Evolutionary conservation across 495 filamentous ascomycete species (phyloP).

Genomic region (Aspergillus sclerotiicarbonarius): DNA sequence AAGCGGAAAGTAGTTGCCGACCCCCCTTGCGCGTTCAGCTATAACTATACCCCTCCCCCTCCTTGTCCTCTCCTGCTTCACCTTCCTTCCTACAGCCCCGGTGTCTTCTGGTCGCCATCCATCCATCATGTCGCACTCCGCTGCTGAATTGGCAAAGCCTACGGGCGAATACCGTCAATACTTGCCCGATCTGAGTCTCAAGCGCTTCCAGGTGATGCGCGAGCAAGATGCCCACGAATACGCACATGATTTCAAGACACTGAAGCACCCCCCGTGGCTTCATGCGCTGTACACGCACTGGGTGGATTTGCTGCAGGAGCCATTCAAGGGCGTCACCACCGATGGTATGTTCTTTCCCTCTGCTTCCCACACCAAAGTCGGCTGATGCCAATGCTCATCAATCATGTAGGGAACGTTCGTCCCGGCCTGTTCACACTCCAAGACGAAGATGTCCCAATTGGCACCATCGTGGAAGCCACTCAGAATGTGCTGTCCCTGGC

Average conservation of each 20-base stretch:
- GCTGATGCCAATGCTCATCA: slow-evolving; percentile 5
- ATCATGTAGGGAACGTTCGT: slow-evolving; percentile 47
- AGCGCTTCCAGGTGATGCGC: slow-evolving; percentile 62
- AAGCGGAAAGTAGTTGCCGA: not conserved
- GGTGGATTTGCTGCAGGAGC: slow-evolving; percentile 62
- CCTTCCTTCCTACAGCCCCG: not conserved
- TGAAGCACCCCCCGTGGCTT: slow-evolving; percentile 63
- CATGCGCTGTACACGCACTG: slow-evolving; percentile 66
- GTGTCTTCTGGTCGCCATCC: not conserved
- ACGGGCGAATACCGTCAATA: slow-evolving; percentile 54
- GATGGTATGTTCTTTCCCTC: slow-evolving; percentile 51
- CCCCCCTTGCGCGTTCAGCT: not conserved
- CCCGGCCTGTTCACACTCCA: slow-evolving; percentile 56
- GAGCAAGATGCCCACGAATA: slow-evolving; percentile 64
- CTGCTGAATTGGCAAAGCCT: slow-evolving; percentile 20
- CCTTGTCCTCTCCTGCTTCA: not conserved
- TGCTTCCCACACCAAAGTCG: not conserved
- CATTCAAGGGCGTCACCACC: slow-evolving; percentile 67
- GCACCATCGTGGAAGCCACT: slow-evolving; percentile 50
- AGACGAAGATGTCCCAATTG: slow-evolving; percentile 61
- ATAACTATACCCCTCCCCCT: slow-evolving; percentile 2
- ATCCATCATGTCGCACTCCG: slow-evolving; percentile 2
- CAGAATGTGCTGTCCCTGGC: slow-evolving; percentile 42
- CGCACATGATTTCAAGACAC: slow-evolving; percentile 57
- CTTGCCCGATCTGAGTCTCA: slow-evolving; percentile 58